Conservation (phyloP, 257 asterid genomes). For the Agastache rugosa region DNA sequence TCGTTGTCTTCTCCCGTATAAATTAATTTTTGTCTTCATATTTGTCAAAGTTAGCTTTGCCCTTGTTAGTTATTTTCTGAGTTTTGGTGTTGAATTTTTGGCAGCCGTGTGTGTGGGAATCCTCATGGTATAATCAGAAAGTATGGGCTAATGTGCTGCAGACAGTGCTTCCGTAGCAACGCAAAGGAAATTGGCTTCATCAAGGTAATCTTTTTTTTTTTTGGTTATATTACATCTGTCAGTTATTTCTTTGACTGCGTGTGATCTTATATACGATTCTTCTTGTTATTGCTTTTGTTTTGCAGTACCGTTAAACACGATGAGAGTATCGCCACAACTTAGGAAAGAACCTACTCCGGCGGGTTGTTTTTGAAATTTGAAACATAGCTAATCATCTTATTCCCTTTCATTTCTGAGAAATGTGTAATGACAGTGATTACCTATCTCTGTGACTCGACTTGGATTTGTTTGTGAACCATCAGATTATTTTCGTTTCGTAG, state of each 20-base stretch:
- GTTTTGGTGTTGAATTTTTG: background rate
- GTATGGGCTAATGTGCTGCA: constrained; percentile 52
- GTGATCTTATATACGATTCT: background rate
- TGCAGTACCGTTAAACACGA: constrained; percentile 45
- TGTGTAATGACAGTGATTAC: constrained; percentile 29
- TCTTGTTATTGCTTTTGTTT: background rate
- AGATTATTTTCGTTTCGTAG: background rate
- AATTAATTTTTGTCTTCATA: too few species aligned
- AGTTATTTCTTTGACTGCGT: too few species aligned
- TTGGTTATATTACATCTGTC: background rate
- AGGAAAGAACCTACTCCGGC: background rate
- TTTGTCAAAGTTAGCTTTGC: background rate
- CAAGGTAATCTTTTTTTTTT: constrained; percentile 29
- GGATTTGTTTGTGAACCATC: constrained; percentile 18
- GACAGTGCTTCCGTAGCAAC: constrained; percentile 52
- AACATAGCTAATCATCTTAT: background rate
- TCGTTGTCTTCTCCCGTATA: too few species aligned
- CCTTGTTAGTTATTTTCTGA: background rate
- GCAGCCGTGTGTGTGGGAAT: constrained; percentile 51
- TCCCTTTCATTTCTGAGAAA: constrained; percentile 9
- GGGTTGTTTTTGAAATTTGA: constrained; percentile 28
- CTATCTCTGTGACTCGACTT: constrained; percentile 19
- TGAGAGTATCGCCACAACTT: background rate
- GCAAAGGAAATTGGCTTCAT: constrained; percentile 53
- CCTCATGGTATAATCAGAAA: constrained; percentile 47